Percentiles rank a stretch among this genome's conserved stretches.
These are phyloP conservation scores for Colletotrichum melonis DNA, from an alignment of 2,329 filamentous ascomycete species.

Conservation along the genomic window DNA sequence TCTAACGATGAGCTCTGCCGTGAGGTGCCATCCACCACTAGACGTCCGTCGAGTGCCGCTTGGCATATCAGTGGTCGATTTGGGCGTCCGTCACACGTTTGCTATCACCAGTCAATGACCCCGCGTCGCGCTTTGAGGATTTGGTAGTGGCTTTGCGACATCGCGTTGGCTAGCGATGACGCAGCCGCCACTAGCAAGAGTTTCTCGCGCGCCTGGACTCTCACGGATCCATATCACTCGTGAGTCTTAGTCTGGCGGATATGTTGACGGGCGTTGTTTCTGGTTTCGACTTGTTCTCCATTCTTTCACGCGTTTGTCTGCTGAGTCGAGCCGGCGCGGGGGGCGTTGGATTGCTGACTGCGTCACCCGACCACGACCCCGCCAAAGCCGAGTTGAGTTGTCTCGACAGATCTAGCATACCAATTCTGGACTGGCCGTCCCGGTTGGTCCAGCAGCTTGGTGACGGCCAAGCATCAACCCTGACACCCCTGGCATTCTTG, in stretches of 20 bases:
- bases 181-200: conserved; percentile 30
- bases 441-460: conserved; percentile 16
- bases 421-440: conserved; percentile 16
- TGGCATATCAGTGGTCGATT: conserved; percentile 27
- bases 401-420: not conserved
- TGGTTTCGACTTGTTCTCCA: conserved; percentile 3
- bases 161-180: conserved; percentile 27
- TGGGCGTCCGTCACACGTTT: conserved; percentile 6
- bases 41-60: conserved; percentile 7
- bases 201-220: conserved; percentile 19
- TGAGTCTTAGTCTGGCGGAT: not conserved
- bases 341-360: conserved; percentile 28
- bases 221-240: not conserved
- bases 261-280: conserved; percentile 9
- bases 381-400: conserved; percentile 29
- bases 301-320: conserved; percentile 12
- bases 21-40: conserved; percentile 28
- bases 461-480: conserved; percentile 30
- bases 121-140: conserved; percentile 31
- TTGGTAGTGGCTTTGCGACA: conserved; percentile 18
- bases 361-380: conserved; percentile 26
- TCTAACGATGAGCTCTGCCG: conserved; percentile 20
- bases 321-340: conserved; percentile 1
- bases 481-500: conserved; percentile 6
- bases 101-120: conserved; percentile 22